Evolutionary conservation across 306 rosid species (phyloP).

Genomic region (Betula pendula): DNA sequence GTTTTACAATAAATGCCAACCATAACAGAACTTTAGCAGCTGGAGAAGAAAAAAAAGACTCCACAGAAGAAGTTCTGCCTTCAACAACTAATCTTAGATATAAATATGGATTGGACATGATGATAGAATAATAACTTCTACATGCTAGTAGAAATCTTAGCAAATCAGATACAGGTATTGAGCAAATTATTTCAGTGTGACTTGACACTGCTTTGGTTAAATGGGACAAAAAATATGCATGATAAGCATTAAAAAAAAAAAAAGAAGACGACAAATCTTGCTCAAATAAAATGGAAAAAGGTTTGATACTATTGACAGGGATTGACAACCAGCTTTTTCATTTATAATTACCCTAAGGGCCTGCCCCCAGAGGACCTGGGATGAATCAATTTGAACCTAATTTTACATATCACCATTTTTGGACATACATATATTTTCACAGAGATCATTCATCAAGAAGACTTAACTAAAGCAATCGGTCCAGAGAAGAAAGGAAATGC

Average conservation of each 20-base stretch:
- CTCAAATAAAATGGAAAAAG: background rate
- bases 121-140: constrained; percentile 2
- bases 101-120: background rate
- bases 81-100: background rate
- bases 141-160: background rate
- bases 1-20: background rate
- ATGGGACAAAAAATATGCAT: background rate
- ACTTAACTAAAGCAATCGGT: background rate
- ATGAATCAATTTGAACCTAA: background rate
- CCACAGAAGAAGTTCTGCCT: background rate
- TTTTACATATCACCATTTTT: background rate
- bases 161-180: background rate
- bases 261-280: background rate
- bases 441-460: background rate
- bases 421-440: background rate
- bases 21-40: background rate
- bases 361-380: background rate
- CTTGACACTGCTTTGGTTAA: background rate
- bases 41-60: background rate
- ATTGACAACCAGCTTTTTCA: background rate
- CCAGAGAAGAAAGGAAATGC: background rate
- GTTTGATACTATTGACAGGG: background rate
- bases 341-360: background rate
- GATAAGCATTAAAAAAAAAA: background rate
- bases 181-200: background rate